Evolutionary conservation across 768 basidiomycete genomes (phyloP).

Genomic region (Tricholoma sp.): DNA sequence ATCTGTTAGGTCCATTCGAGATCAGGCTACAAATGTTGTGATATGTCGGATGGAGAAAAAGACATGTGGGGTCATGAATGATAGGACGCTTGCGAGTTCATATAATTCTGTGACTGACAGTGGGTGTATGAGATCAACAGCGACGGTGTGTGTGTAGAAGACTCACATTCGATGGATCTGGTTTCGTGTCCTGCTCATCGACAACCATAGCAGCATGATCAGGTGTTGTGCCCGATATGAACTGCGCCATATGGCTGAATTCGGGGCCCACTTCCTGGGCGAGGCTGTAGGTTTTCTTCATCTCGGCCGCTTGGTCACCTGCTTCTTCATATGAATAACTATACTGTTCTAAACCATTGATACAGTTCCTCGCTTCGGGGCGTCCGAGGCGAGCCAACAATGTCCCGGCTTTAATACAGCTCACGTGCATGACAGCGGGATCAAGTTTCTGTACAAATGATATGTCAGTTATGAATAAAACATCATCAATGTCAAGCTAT

Average conservation of each 20-base stretch:
- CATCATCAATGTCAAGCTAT: conserved; percentile 16
- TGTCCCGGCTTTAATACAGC: conserved; percentile 78
- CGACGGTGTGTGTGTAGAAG: not conserved
- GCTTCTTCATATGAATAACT: conserved; percentile 85
- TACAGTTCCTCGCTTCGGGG: conserved; percentile 78
- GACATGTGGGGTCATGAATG: not conserved
- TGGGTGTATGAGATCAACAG: not conserved
- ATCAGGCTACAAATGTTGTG: not conserved
- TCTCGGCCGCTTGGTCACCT: conserved; percentile 68
- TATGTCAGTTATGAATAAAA: not conserved
- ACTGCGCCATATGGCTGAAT: conserved; percentile 43
- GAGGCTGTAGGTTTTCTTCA: conserved; percentile 48
- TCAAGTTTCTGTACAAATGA: conserved; percentile 56
- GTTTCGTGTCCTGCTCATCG: conserved; percentile 12
- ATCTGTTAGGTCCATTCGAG: not conserved
- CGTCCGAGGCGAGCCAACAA: conserved; percentile 80
- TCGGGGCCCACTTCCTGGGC: conserved; percentile 38
- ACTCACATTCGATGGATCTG: conserved; percentile 5
- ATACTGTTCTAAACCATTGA: conserved; percentile 84
- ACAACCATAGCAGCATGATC: conserved; percentile 16
- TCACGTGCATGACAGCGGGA: conserved; percentile 86
- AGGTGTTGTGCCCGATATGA: conserved; percentile 29
- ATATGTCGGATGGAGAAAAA: not conserved
- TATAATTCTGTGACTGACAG: not conserved
- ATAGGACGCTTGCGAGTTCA: not conserved